Conservation (phyloP, 331 rosid species). For the Telfairia occidentalis region DNA sequence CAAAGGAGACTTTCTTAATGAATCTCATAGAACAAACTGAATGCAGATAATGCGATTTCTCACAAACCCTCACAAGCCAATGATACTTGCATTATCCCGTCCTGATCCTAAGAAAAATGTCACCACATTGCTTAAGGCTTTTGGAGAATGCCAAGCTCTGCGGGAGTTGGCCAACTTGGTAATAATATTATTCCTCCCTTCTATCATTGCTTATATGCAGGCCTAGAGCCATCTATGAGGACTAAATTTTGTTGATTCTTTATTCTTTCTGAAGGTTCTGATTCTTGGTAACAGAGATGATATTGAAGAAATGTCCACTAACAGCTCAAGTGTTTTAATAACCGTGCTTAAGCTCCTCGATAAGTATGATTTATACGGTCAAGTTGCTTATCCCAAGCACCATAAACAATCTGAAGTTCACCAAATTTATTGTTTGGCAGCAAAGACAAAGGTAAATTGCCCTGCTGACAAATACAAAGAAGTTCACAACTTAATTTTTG, state of each 20-base stretch:
- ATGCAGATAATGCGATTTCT: conserved; percentile 44
- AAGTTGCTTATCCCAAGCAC: conserved; percentile 52
- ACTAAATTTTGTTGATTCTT: neutral
- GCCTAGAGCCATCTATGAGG: neutral
- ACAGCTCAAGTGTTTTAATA: conserved; percentile 35
- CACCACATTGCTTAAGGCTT: conserved; percentile 48
- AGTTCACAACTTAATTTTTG: neutral
- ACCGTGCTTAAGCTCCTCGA: conserved; percentile 42
- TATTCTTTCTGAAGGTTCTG: conserved; percentile 24
- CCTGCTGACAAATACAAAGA: neutral
- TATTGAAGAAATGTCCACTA: conserved; percentile 40
- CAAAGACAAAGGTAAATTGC: conserved; percentile 38
- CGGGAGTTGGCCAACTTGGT: conserved; percentile 51
- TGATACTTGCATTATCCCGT: conserved; percentile 48
- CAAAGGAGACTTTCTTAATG: neutral
- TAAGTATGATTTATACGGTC: conserved; percentile 47
- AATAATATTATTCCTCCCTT: neutral
- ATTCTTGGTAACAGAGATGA: conserved; percentile 53
- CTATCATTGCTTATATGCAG: neutral
- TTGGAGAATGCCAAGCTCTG: conserved; percentile 41
- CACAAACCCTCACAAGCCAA: conserved; percentile 55
- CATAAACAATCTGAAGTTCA: conserved; percentile 50
- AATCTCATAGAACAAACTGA: neutral
- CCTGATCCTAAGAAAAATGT: conserved; percentile 60
- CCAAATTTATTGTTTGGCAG: conserved; percentile 46